phyloP scores from a whole-genome alignment of 306 rosid species.

The Mimosa bimucronata region DNA sequence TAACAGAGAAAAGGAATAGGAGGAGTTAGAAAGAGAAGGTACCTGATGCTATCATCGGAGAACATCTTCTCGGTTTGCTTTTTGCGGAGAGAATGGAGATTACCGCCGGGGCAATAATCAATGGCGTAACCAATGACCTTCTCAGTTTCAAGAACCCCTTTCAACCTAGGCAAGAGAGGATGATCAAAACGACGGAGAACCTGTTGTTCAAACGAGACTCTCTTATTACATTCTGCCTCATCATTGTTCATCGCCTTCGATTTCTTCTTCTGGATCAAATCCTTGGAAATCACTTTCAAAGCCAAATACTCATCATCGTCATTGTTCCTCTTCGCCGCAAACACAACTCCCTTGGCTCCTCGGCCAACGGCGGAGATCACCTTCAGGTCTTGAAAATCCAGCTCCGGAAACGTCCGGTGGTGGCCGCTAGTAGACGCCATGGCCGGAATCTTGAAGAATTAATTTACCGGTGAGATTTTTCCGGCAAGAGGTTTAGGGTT shows the following conservation, averaged over 20 bases:
- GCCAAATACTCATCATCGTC: constrained; percentile 54
- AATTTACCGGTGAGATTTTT: not conserved
- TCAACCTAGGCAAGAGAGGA: constrained; percentile 68
- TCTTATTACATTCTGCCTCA: constrained; percentile 45
- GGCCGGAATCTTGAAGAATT: constrained; percentile 11
- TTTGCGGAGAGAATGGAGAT: constrained; percentile 61
- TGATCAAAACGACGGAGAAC: constrained; percentile 68
- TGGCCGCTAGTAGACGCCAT: constrained; percentile 42
- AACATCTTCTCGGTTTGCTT: constrained; percentile 73
- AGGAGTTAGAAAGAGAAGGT: constrained; percentile 11
- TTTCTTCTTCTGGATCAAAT: constrained; percentile 54
- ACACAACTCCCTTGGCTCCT: constrained; percentile 94
- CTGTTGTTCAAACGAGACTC: constrained; percentile 75
- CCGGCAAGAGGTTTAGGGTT: not conserved
- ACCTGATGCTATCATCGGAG: constrained; percentile 80
- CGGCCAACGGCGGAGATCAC: constrained; percentile 84
- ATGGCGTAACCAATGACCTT: constrained; percentile 68
- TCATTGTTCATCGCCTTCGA: constrained; percentile 24
- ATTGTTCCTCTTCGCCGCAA: constrained; percentile 45
- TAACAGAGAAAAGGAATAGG: too few species aligned
- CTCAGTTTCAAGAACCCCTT: constrained; percentile 63
- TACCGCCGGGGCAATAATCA: constrained; percentile 85
- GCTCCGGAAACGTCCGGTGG: not conserved
- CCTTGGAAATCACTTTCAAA: constrained; percentile 74
- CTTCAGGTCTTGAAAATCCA: constrained; percentile 53